Evolutionary conservation across 768 basidiomycete species (phyloP).

Genomic region (Cubamyces lactineus): DNA sequence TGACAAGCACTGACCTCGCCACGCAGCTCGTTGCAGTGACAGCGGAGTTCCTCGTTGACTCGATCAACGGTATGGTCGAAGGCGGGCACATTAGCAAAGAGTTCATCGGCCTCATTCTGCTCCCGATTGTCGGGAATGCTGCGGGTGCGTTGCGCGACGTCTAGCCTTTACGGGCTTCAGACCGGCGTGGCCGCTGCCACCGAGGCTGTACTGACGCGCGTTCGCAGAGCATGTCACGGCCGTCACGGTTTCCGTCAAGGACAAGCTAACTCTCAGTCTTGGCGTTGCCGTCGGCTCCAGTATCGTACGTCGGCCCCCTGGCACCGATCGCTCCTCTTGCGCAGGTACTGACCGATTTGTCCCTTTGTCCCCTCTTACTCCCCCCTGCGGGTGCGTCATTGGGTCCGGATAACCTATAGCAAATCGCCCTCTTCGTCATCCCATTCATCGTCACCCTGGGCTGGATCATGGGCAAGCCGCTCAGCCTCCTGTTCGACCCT

Average conservation of each 20-base stretch:
- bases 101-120: constrained; percentile 85
- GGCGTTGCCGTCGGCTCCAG: constrained; percentile 89
- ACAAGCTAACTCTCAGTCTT: constrained; percentile 84
- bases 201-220: constrained; percentile 7
- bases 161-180: not conserved
- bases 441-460: constrained; percentile 80
- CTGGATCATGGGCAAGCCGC: constrained; percentile 82
- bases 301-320: constrained; percentile 53
- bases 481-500: constrained; percentile 85
- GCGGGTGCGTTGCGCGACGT: constrained; percentile 49
- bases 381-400: not conserved
- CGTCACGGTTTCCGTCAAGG: constrained; percentile 88
- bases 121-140: constrained; percentile 92
- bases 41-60: constrained; percentile 72
- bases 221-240: constrained; percentile 83
- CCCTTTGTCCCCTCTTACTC: too few species aligned
- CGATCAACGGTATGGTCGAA: constrained; percentile 73
- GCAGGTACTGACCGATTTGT: not conserved
- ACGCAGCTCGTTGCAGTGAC: constrained; percentile 52
- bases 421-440: constrained; percentile 85
- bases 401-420: constrained; percentile 44
- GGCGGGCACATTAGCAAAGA: constrained; percentile 64
- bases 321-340: not conserved
- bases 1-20: constrained; percentile 1
- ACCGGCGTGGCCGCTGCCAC: not conserved